Conservation (phyloP, 768 basidiomycete genomes). For the Mycena rebaudengoi region DNA sequence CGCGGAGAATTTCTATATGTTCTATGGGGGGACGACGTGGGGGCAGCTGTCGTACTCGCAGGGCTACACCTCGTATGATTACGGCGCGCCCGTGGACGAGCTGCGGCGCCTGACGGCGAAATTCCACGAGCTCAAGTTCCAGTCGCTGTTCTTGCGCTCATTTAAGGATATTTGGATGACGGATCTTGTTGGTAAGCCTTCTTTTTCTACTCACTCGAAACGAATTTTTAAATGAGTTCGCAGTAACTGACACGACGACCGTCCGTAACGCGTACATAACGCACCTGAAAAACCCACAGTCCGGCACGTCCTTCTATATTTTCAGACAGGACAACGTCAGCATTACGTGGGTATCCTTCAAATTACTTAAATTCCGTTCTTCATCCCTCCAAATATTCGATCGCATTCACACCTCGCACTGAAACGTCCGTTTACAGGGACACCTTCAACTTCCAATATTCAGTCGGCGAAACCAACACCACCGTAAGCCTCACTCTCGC, state of each 20-base stretch:
- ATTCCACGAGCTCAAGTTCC: constrained; percentile 63
- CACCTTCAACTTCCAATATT: constrained; percentile 11
- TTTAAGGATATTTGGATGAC: constrained; percentile 66
- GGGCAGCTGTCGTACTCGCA: constrained; percentile 17
- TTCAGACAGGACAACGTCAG: constrained; percentile 59
- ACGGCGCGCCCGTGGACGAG: constrained; percentile 62
- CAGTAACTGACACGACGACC: constrained; percentile 27
- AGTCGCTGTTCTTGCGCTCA: constrained; percentile 65
- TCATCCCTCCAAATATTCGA: too few relatives aligned
- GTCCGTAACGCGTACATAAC: constrained; percentile 49
- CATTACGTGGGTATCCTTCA: constrained; percentile 43
- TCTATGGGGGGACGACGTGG: constrained; percentile 42
- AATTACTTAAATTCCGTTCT: too few relatives aligned
- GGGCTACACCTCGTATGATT: constrained; percentile 59
- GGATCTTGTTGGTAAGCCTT: constrained; percentile 50
- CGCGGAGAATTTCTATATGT: constrained; percentile 69
- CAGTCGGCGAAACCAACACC: constrained; percentile 33
- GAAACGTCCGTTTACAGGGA: constrained; percentile 1
- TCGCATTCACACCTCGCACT: not conserved
- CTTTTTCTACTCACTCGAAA: constrained; percentile 40
- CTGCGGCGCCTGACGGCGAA: constrained; percentile 58
- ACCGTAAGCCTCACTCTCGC: constrained; percentile 49
- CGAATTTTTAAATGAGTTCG: constrained; percentile 24
- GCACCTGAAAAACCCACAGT: constrained; percentile 58
- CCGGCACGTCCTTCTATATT: constrained; percentile 59